A percentile compares a stretch with the other conserved stretches of the same genome.
These are phyloP conservation scores for Glebionis coronaria DNA, from an alignment of 129 eudicot species.

Conservation along the genomic window DNA sequence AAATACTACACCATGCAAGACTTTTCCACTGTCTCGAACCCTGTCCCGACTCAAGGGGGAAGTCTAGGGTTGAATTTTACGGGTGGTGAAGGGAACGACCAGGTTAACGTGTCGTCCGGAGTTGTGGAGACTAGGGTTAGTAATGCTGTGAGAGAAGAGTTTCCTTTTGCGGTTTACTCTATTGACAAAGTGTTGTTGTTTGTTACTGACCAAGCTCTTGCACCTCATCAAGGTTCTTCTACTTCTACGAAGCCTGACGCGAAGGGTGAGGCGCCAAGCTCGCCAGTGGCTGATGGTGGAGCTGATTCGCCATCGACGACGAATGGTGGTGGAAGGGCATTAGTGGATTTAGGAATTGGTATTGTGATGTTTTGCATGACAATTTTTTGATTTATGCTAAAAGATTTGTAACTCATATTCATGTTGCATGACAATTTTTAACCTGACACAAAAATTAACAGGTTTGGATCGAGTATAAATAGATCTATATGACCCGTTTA, in stretches of 20 bases:
- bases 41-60: conserved; percentile 65
- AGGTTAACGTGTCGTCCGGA: conserved; percentile 67
- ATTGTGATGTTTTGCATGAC: conserved; percentile 30
- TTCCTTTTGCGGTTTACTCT: conserved; percentile 67
- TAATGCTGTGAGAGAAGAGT: conserved; percentile 47
- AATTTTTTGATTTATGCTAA: no score
- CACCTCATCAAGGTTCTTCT: conserved; percentile 47
- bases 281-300: background rate
- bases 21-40: conserved; percentile 68
- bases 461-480: no score
- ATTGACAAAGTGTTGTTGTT: conserved; percentile 66
- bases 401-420: no score
- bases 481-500: no score
- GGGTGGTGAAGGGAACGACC: conserved; percentile 34
- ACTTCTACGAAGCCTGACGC: conserved; percentile 20
- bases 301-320: conserved; percentile 12
- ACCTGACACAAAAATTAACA: no score
- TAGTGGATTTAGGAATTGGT: conserved; percentile 28
- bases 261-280: conserved; percentile 22
- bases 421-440: no score
- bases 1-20: conserved; percentile 43
- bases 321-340: conserved; percentile 33
- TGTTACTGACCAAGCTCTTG: conserved; percentile 40
- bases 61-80: conserved; percentile 51
- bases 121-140: conserved; percentile 34